These are phyloP conservation scores for Trichoderma aggressivum DNA, from an alignment of 2,329 filamentous ascomycete genomes.

Conservation along the genomic window DNA sequence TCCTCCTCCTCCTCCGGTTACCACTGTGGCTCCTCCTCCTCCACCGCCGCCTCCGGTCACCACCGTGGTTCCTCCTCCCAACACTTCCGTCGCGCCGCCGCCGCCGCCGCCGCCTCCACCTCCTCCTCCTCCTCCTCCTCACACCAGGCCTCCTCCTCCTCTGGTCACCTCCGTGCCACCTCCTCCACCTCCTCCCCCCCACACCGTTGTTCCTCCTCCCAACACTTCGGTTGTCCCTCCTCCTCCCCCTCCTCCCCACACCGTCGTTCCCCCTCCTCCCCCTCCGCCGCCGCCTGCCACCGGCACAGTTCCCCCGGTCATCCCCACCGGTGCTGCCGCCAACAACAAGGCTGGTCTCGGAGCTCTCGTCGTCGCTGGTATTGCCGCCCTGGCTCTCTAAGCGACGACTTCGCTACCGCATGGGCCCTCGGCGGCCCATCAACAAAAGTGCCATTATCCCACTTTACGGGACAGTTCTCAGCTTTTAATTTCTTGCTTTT, in stretches of 20 bases:
- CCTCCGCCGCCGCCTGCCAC: slow-evolving; percentile 18
- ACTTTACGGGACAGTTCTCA: slow-evolving; percentile 7
- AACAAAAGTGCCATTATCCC: not conserved
- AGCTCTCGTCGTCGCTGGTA: slow-evolving; percentile 38
- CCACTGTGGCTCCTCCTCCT: not conserved
- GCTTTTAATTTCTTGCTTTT: not conserved
- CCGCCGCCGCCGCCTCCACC: slow-evolving; percentile 1
- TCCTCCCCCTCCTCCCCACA: slow-evolving; percentile 15
- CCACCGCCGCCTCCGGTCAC: slow-evolving; percentile 15
- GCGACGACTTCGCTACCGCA: not conserved
- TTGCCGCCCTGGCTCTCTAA: slow-evolving; percentile 39
- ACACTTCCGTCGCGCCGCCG: not conserved
- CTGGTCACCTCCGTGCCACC: slow-evolving; percentile 6
- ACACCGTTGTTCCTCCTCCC: slow-evolving; percentile 14
- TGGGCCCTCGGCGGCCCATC: not conserved
- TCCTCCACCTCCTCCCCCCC: slow-evolving; percentile 14
- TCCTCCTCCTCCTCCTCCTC: slow-evolving; percentile 11
- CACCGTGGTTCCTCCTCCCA: slow-evolving; percentile 2
- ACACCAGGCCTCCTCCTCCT: not conserved
- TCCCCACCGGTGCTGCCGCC: slow-evolving; percentile 38
- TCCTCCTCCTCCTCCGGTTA: slow-evolving; percentile 13
- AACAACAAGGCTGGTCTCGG: slow-evolving; percentile 35
- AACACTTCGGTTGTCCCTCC: slow-evolving; percentile 16
- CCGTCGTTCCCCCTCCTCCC: slow-evolving; percentile 13
- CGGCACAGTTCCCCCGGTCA: slow-evolving; percentile 22